Conservation (phyloP, 495 filamentous ascomycete genomes). For the Tuber microsphaerosporum region DNA sequence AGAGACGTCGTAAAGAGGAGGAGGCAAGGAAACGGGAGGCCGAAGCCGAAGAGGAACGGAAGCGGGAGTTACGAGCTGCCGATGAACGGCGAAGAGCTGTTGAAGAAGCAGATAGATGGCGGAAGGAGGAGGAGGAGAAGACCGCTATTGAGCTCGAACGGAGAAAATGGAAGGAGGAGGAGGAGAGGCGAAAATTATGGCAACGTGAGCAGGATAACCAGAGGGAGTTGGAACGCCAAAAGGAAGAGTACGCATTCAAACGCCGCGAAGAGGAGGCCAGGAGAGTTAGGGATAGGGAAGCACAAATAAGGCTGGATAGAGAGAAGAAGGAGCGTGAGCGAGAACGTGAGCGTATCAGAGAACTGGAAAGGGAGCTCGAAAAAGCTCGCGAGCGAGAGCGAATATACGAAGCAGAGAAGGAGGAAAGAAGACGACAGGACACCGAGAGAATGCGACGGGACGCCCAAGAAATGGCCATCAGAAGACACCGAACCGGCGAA, state of each 20-base stretch:
- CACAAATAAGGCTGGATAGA: slow-evolving; percentile 30
- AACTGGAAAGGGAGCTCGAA: slow-evolving; percentile 80
- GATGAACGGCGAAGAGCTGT: slow-evolving; percentile 10
- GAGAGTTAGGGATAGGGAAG: slow-evolving; percentile 33
- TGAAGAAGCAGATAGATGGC: slow-evolving; percentile 10
- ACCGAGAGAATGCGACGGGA: slow-evolving; percentile 51
- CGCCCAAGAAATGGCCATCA: slow-evolving; percentile 42
- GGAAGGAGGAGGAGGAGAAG: slow-evolving; percentile 15
- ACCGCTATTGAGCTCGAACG: slow-evolving; percentile 55
- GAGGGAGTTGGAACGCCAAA: slow-evolving; percentile 59
- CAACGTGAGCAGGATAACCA: slow-evolving; percentile 68
- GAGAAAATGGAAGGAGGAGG: slow-evolving; percentile 43
- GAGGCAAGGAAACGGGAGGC: slow-evolving; percentile 32
- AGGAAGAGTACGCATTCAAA: slow-evolving; percentile 44
- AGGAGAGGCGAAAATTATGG: slow-evolving; percentile 66
- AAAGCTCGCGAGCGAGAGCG: slow-evolving; percentile 76
- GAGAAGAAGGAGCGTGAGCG: slow-evolving; percentile 35
- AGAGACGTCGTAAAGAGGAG: slow-evolving; percentile 50
- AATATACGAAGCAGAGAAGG: slow-evolving; percentile 73
- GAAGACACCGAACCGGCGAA: slow-evolving; percentile 41
- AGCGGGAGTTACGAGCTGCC: slow-evolving; percentile 45
- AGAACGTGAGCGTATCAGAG: slow-evolving; percentile 61
- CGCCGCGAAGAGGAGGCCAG: slow-evolving; percentile 33
- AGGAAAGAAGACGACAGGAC: slow-evolving; percentile 49
- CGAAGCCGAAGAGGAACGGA: slow-evolving; percentile 12